Base-by-base conservation (phyloP, 1,284 basidiomycete genomes). In the Cryptococcus floricola region DNA sequence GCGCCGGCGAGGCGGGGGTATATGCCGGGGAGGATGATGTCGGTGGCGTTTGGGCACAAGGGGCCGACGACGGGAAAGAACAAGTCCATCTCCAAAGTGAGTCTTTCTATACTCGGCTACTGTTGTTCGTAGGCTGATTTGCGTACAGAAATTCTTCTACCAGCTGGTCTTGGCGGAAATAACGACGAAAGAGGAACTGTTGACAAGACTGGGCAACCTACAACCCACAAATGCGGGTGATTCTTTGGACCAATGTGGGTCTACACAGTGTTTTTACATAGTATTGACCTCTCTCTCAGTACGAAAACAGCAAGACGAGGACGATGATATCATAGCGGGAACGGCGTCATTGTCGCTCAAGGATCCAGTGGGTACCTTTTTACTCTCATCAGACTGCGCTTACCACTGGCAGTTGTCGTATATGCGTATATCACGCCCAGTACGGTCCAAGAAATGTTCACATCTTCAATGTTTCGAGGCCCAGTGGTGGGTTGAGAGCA, bases 381-480 rank as follows among this genome's bases (percentile, higher is more conserved):
- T 39, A 19, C 53, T 14, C 7, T 25, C n/a, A 19, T 14, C 9
- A 25, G 9, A 5, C 6, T 48, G 27, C 12, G 42, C 42, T 44
- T 18, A 50, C 52, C 49, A 5, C 44, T 6, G 52, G 2, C 66
- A 96, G 87, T 78, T 98, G 56, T 93, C 91, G 50, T 96, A 91
- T 69, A 85, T 87, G 76, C 88, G 94, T 12, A 87, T 99, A 57
- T 80, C 77, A 28, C 88, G 84, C 0, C 95, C 96, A 2, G 87
- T 89, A 70, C 87, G 95, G 16, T 94, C 95, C 0, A 81, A 80
- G 13, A 80, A 82, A 60, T 98, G 96, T 71, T 84, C 88, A 23
- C 96, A 98, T 74, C 80, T 90, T 2, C 91, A 96, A 69, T 99
- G 96, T 76, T 99, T 98, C 73, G 96, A 98, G 75, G 93, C 94